Evolutionary conservation across 2,329 filamentous ascomycete species (phyloP).

Genomic region (Thelonectria olida): DNA sequence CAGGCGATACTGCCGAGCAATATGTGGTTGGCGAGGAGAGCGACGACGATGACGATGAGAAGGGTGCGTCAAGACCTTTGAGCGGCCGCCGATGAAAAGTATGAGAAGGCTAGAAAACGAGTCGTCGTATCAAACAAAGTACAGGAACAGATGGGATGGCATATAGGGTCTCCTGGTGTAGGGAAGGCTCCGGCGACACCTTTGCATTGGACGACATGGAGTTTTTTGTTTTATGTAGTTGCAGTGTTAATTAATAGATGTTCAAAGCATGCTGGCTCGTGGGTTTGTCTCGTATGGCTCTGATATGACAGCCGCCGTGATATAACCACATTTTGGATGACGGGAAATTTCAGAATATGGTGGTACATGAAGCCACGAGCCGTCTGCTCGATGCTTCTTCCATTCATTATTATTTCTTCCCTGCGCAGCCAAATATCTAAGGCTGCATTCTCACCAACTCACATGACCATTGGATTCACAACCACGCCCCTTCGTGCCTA

Average conservation of each 20-base stretch:
- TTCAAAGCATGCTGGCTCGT: background rate
- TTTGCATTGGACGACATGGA: conserved; percentile 38
- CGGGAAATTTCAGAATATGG: too few relatives aligned
- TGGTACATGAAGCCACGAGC: too few relatives aligned
- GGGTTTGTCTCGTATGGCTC: background rate
- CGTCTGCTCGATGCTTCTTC: too few relatives aligned
- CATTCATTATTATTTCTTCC: too few relatives aligned
- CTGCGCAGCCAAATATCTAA: too few relatives aligned
- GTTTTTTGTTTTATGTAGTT: conserved; percentile 25
- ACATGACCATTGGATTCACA: too few relatives aligned
- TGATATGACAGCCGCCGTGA: background rate
- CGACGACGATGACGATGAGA: conserved; percentile 43
- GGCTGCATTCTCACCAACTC: background rate
- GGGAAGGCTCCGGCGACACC: conserved; percentile 2
- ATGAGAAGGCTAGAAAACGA: background rate
- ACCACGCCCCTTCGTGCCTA: background rate
- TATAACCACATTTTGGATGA: too few relatives aligned
- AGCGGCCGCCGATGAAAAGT: conserved; percentile 26
- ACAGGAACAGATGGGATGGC: conserved; percentile 12
- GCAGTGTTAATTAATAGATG: conserved; percentile 22
- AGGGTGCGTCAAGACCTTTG: conserved; percentile 37
- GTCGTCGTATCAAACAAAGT: conserved; percentile 3
- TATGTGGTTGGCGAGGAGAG: conserved; percentile 62
- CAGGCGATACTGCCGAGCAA: conserved; percentile 51
- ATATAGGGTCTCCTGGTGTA: conserved; percentile 14